phyloP scores from a whole-genome alignment of 2,329 filamentous ascomycete genomes.

The Venturia asperata region DNA sequence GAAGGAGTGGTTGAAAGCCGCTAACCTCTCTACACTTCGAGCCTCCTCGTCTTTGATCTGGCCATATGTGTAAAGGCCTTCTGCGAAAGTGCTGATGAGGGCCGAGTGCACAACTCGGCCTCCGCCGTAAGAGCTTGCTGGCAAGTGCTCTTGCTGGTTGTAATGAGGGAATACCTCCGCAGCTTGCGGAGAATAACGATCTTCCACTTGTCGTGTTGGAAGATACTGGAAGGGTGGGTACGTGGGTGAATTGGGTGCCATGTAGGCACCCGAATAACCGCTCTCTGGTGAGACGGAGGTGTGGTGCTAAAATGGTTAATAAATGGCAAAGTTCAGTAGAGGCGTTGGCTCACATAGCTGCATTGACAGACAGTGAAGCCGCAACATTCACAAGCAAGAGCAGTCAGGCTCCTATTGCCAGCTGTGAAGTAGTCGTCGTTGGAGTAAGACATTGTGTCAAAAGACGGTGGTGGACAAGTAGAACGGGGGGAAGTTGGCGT shows the following conservation, averaged over 20 bases:
- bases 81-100: background rate
- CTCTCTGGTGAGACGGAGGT: background rate
- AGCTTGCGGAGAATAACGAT: background rate
- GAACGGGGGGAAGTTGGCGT: no score
- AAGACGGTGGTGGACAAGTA: background rate
- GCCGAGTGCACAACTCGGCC: background rate
- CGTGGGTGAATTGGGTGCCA: background rate
- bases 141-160: background rate
- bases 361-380: background rate
- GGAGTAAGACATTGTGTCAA: background rate
- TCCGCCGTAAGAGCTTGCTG: background rate
- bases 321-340: background rate
- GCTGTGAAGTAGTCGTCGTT: background rate
- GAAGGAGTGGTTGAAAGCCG: background rate
- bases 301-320: background rate
- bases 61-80: background rate
- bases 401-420: background rate
- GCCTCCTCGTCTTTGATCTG: background rate
- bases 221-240: background rate
- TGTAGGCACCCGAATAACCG: background rate
- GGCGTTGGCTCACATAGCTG: background rate
- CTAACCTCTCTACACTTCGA: background rate
- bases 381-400: background rate
- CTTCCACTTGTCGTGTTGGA: background rate
- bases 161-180: background rate